Percentiles rank a stretch among this genome's conserved stretches.
These are phyloP conservation scores for Chrysosporium keratinophilum DNA, from an alignment of 2,329 filamentous ascomycete species.

Conservation along the genomic window DNA sequence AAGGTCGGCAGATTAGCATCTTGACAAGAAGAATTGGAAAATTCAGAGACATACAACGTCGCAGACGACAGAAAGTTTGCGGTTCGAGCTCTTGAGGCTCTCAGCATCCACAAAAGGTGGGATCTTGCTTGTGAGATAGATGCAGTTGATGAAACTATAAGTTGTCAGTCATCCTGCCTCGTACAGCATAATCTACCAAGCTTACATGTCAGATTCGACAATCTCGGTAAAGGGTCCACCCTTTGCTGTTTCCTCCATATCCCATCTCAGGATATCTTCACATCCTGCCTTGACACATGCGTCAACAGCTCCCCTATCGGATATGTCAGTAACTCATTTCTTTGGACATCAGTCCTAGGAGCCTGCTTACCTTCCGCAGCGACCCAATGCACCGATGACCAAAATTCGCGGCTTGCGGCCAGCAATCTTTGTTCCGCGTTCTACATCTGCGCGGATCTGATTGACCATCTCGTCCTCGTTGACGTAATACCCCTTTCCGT, in stretches of 20 bases:
- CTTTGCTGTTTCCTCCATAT: conserved; percentile 67
- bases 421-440: conserved; percentile 54
- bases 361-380: conserved; percentile 17
- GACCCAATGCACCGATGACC: conserved; percentile 62
- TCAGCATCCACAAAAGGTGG: conserved; percentile 69
- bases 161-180: conserved; percentile 15
- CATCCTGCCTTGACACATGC: conserved; percentile 66
- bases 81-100: conserved; percentile 54
- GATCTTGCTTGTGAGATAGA: conserved; percentile 71
- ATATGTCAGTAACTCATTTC: not conserved
- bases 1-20: not conserved
- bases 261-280: conserved; percentile 57
- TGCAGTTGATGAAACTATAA: conserved; percentile 77
- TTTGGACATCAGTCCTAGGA: not conserved
- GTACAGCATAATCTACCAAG: not conserved
- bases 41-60: conserved; percentile 48
- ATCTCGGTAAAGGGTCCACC: conserved; percentile 74
- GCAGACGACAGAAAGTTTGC: conserved; percentile 69
- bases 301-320: conserved; percentile 69
- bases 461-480: conserved; percentile 64
- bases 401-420: conserved; percentile 63
- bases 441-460: conserved; percentile 62
- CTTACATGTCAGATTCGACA: conserved; percentile 47
- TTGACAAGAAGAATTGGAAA: not conserved
- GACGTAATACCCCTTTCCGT: conserved; percentile 32